A percentile compares a stretch with the other conserved stretches of the same genome.
These are phyloP conservation scores for Picochlorum sp. DNA, from an alignment of 139 green algal species.

Conservation along the genomic window DNA sequence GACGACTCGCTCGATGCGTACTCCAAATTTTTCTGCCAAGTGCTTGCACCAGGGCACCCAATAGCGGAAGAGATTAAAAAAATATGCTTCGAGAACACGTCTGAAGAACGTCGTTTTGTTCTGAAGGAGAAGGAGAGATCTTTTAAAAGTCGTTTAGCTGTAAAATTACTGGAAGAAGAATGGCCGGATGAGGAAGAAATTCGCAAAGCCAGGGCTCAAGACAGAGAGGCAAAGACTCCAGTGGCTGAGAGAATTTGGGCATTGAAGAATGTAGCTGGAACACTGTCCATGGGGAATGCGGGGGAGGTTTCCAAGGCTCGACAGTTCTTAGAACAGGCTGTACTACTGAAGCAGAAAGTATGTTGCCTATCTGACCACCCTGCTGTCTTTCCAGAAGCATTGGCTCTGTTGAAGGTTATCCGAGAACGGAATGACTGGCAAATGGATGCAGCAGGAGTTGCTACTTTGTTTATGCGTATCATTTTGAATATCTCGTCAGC, in stretches of 20 bases:
- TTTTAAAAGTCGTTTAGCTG: constrained; percentile 15
- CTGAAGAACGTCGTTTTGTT: not conserved
- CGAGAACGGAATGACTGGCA: constrained; percentile 15
- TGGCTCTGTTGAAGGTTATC: constrained; percentile 21
- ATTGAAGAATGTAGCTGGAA: constrained; percentile 39
- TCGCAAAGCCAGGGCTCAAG: constrained; percentile 18
- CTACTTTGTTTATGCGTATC: constrained; percentile 14
- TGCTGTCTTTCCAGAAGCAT: constrained; percentile 29
- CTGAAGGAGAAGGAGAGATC: constrained; percentile 13
- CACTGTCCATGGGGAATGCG: constrained; percentile 22
- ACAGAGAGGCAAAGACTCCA: constrained; percentile 31
- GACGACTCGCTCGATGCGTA: constrained; percentile 19
- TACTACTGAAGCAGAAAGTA: constrained; percentile 36
- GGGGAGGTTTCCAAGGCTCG: constrained; percentile 18
- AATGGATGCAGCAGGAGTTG: constrained; percentile 14
- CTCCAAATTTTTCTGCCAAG: not conserved
- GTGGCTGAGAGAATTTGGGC: constrained; percentile 42
- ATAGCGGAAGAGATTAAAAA: constrained; percentile 1
- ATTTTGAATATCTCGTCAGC: constrained; percentile 9
- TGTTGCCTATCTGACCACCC: constrained; percentile 20
- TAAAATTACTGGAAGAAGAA: constrained; percentile 41
- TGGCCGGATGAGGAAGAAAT: constrained; percentile 34
- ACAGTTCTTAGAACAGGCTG: constrained; percentile 31
- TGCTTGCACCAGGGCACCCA: constrained; percentile 12
- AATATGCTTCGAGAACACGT: constrained; percentile 29